phyloP scores from a whole-genome alignment of 2,329 filamentous ascomycete genomes.

The Nemania sp. region DNA sequence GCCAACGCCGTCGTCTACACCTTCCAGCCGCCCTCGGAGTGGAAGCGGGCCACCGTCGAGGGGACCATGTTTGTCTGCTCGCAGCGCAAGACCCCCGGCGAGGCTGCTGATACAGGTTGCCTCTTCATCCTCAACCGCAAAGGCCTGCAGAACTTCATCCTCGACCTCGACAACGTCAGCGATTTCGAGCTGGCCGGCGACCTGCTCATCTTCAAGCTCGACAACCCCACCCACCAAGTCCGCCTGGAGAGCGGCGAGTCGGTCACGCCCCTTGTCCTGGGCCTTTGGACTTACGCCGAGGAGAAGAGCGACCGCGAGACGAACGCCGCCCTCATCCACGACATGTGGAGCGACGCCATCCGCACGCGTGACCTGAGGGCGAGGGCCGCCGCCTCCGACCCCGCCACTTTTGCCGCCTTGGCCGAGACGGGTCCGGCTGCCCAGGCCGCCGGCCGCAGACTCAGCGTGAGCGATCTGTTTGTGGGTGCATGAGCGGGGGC shows the following conservation, averaged over 20 bases:
- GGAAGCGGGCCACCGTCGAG: conserved; percentile 86
- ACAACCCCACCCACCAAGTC: conserved; percentile 31
- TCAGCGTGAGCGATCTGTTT: conserved; percentile 36
- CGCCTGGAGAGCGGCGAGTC: conserved; percentile 33
- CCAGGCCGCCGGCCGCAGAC: conserved; percentile 27
- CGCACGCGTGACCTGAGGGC: conserved; percentile 29
- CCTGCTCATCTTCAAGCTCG: conserved; percentile 56
- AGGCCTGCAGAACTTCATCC: conserved; percentile 70
- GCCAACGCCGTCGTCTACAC: conserved; percentile 86
- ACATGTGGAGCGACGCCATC: conserved; percentile 36
- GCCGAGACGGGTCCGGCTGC: conserved; percentile 14
- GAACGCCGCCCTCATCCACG: conserved; percentile 35
- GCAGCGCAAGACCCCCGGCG: conserved; percentile 46
- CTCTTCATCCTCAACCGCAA: conserved; percentile 76
- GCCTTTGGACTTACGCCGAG: conserved; percentile 38
- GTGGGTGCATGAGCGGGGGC: conserved; percentile 12
- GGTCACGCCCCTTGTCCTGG: conserved; percentile 30
- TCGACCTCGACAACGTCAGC: conserved; percentile 64
- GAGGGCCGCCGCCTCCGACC: conserved; percentile 19
- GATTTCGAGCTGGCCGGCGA: conserved; percentile 67
- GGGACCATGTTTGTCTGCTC: conserved; percentile 89
- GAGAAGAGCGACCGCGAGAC: conserved; percentile 33
- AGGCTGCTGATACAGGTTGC: conserved; percentile 51
- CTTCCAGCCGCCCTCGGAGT: conserved; percentile 64
- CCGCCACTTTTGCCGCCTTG: not conserved